Percentiles rank a stretch among this genome's conserved stretches.
phyloP scores from a whole-genome alignment of 257 asterid species.

The Solanum piurae region DNA sequence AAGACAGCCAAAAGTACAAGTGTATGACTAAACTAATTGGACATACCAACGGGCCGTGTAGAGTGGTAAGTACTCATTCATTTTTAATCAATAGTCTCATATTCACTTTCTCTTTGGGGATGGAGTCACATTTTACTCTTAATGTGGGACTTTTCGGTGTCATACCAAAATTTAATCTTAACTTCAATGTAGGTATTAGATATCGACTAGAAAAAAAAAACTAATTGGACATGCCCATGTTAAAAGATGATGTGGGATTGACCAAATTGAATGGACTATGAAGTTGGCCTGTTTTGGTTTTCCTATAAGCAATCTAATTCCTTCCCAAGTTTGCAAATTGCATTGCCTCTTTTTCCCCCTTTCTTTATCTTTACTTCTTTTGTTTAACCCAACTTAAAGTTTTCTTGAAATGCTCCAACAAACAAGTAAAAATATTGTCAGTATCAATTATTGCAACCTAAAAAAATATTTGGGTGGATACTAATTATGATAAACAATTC shows the following conservation, averaged over 20 bases:
- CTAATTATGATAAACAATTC: not conserved
- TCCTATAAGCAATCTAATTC: not conserved
- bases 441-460: not conserved
- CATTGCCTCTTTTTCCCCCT: not conserved
- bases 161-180: too few species aligned
- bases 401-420: not conserved
- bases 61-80: accelerated
- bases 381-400: not conserved
- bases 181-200: too few species aligned
- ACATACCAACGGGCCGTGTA: not conserved
- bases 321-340: not conserved
- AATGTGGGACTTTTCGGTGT: not conserved
- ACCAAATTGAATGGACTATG: not conserved
- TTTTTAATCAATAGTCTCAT: too few species aligned
- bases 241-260: not conserved
- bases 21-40: not conserved
- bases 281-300: not conserved
- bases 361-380: not conserved
- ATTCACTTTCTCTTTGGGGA: not conserved
- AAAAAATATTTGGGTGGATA: not conserved
- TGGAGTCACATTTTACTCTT: too few species aligned
- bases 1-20: not conserved
- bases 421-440: not conserved
- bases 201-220: not conserved
- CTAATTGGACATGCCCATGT: not conserved